phyloP scores from a whole-genome alignment of 176 grass and related monocot genomes.

The Musa acuminata region DNA sequence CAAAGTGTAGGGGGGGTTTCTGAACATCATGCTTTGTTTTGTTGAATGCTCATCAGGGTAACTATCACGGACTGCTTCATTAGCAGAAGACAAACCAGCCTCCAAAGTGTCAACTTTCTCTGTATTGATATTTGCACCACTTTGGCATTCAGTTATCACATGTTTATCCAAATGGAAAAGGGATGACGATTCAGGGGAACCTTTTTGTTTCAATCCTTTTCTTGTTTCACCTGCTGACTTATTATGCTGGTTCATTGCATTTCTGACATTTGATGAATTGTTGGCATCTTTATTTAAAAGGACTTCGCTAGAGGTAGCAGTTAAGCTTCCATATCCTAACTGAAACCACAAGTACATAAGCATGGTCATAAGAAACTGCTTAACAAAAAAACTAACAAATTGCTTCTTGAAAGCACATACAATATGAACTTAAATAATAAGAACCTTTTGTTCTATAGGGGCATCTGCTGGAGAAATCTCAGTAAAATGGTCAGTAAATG shows the following conservation, averaged over 20 bases:
- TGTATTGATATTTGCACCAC: constrained; percentile 35
- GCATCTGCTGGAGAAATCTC: constrained; percentile 38
- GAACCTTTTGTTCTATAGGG: constrained; percentile 8
- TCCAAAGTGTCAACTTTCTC: constrained; percentile 33
- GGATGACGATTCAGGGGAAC: background rate
- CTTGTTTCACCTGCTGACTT: background rate
- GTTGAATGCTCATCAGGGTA: constrained; percentile 19
- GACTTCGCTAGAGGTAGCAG: background rate
- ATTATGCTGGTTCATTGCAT: background rate
- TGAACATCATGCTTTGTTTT: constrained; percentile 42
- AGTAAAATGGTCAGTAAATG: background rate
- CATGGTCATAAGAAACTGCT: background rate
- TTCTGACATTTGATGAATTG: background rate
- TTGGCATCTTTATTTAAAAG: background rate
- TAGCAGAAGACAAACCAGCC: constrained; percentile 27
- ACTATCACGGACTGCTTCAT: constrained; percentile 29
- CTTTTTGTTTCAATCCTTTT: background rate
- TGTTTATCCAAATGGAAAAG: background rate
- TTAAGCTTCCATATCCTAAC: background rate
- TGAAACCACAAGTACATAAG: background rate
- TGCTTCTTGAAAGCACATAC: background rate
- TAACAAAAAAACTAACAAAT: background rate
- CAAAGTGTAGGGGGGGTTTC: constrained; percentile 51
- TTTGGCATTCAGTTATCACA: background rate
- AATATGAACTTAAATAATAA: background rate